Percentiles rank a stretch among this genome's conserved stretches.
Evolutionary conservation across 2,329 filamentous ascomycete genomes (phyloP).

Genomic region (Aspergillus ustus): DNA sequence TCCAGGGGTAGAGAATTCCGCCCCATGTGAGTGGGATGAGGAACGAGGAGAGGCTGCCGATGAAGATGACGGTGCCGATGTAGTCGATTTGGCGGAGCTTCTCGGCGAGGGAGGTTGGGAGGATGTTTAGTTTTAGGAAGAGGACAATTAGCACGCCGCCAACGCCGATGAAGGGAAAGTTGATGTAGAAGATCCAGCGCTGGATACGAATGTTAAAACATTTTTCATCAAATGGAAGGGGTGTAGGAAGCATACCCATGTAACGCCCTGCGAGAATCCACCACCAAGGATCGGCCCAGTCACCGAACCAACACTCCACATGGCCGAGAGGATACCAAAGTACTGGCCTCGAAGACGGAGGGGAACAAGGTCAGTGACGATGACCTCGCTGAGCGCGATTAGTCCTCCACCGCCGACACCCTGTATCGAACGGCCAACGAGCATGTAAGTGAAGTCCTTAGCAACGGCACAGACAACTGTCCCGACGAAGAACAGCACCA

Average conservation of each 20-base stretch:
- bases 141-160: constrained; percentile 23
- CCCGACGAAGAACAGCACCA: constrained; percentile 52
- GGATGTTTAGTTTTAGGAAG: constrained; percentile 11
- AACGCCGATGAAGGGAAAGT: constrained; percentile 40
- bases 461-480: constrained; percentile 49
- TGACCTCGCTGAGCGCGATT: constrained; percentile 49
- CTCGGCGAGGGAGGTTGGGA: not conserved
- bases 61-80: constrained; percentile 34
- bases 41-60: constrained; percentile 32
- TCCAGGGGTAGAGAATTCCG: constrained; percentile 37
- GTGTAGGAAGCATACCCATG: constrained; percentile 37
- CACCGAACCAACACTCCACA: constrained; percentile 48
- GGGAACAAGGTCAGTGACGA: constrained; percentile 52
- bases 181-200: constrained; percentile 46
- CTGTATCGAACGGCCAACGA: constrained; percentile 51
- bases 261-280: constrained; percentile 39
- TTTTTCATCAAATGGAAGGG: not conserved
- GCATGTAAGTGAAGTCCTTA: constrained; percentile 50
- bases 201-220: not conserved
- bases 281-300: constrained; percentile 49
- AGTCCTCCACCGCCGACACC: constrained; percentile 52
- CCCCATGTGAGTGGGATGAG: constrained; percentile 39
- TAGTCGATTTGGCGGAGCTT: constrained; percentile 34
- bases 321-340: constrained; percentile 44
- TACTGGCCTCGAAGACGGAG: constrained; percentile 45